Evolutionary conservation across 139 green algal genomes (phyloP).

Genomic region (Chlamydomonas applanata): DNA sequence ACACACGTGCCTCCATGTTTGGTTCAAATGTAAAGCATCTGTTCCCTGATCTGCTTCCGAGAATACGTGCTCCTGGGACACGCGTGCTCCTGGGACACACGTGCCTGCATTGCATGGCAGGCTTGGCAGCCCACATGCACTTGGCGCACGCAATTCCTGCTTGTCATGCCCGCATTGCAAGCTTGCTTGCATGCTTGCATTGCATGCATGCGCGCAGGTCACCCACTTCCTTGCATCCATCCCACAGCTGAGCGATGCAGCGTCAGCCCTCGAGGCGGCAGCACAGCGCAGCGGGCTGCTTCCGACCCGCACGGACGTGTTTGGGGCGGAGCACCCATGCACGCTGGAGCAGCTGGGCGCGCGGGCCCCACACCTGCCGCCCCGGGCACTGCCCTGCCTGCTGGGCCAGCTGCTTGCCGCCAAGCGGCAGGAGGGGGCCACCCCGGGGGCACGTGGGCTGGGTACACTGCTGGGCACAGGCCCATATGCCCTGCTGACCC

Average conservation of each 20-base stretch:
- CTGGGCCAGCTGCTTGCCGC: conserved; percentile 42
- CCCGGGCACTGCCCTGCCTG: conserved; percentile 34
- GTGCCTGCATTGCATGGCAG: no score
- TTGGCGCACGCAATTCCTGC: no score
- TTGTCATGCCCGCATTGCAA: no score
- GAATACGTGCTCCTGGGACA: no score
- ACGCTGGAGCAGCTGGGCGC: neutral
- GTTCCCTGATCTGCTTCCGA: no score
- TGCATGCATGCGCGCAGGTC: neutral
- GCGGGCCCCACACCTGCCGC: conserved; percentile 26
- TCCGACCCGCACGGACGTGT: conserved; percentile 46
- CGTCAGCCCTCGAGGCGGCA: conserved; percentile 35
- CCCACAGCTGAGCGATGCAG: conserved; percentile 47
- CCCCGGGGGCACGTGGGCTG: conserved; percentile 19
- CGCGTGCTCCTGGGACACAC: no score
- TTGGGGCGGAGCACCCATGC: conserved; percentile 2
- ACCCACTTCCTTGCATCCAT: conserved; percentile 18
- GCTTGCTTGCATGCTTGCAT: no score
- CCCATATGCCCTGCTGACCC: conserved; percentile 19
- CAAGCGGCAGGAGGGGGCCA: conserved; percentile 11
- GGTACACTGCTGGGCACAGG: conserved; percentile 35
- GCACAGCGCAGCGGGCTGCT: conserved; percentile 45
- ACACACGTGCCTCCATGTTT: no score
- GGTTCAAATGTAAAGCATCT: no score
- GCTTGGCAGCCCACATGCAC: no score